Evolutionary conservation across 176 grass and related monocot genomes (phyloP), one percentile per base, ranked within the genome.

Genomic region (Lolium multiflorum): DNA sequence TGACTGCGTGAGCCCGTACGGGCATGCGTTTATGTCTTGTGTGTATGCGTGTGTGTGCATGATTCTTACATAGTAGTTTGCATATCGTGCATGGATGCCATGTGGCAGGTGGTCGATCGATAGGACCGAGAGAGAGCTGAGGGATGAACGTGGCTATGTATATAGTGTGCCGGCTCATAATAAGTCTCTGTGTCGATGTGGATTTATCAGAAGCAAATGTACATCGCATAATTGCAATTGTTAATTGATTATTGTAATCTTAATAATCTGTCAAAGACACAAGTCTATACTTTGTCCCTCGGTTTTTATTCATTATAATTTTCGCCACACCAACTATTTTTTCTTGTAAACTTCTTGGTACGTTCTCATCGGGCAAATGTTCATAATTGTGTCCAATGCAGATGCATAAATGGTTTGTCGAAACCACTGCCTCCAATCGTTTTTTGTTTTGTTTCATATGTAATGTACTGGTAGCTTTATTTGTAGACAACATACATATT

Each of bases 31-130:
- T 47, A 9, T 47, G 46, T 10, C 46, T 7, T 47, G 46, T 47
- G 46, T 47, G 41, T 43, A 43, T 43, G 41, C 7, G 41, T 43
- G 41, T 1, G 41, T 43, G 41, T 43, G 41, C 41, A 43, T 35
- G 31, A 35, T 35, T 35, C 31, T 35, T 35, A 35, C 31, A 35
- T 35, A 44, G 41, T 78, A 15, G n/a, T 24, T 79, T 79, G 39
- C 56, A 79, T 79, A 57, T 79, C 77, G 14, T 44, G 55, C 37
- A 79, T 52, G 73, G 15, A 26, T 10, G 56, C n/a, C 77, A 79
- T 4, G 77, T 79, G 77, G 20, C 31, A 43, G 56, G 37, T 61
- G 11, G 20, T 62, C 55, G 2, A 20, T 58, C 54, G 17, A 44
- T 8, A 8, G 58, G 69, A 21, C 24, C 11, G 11, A 28, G 24